Percentiles rank a stretch among this genome's conserved stretches.
Conservation (phyloP, 2,329 filamentous ascomycete genomes). For the Clonostachys sp. region DNA sequence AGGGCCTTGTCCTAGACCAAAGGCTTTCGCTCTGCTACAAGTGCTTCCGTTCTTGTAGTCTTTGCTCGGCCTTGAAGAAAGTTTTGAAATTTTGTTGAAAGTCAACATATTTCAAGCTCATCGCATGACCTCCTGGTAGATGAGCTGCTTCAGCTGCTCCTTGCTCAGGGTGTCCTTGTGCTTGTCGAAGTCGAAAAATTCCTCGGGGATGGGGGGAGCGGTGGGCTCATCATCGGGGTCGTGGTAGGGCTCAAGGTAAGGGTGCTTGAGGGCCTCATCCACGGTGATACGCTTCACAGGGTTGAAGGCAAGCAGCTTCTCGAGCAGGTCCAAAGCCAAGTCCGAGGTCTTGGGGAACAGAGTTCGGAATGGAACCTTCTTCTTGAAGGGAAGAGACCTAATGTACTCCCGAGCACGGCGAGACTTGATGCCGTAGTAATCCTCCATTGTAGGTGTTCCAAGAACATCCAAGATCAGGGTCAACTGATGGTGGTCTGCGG, state of each 20-base stretch:
- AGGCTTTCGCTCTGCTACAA: no score
- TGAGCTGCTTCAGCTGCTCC: constrained; percentile 94
- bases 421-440: constrained; percentile 99
- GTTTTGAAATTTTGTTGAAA: no score
- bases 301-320: constrained; percentile 96
- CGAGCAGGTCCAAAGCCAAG: constrained; percentile 84
- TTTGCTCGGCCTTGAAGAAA: no score
- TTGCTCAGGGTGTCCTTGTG: constrained; percentile 99
- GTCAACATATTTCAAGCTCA: constrained; percentile 16
- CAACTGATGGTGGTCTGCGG: constrained; percentile 87
- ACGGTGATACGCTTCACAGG: constrained; percentile 98
- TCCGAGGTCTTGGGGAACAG: constrained; percentile 99
- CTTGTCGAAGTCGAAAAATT: constrained; percentile 99
- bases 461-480: constrained; percentile 96
- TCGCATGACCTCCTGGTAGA: constrained; percentile 93
- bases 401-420: constrained; percentile 97
- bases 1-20: no score
- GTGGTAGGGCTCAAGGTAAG: constrained; percentile 97
- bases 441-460: constrained; percentile 98
- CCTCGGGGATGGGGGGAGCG: constrained; percentile 92
- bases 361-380: constrained; percentile 97
- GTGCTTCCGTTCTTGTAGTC: no score
- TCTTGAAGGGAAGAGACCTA: constrained; percentile 96
- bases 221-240: constrained; percentile 98
- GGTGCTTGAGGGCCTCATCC: constrained; percentile 94